Evolutionary conservation across 2,329 filamentous ascomycete genomes (phyloP).

Genomic region (Graphiopsis chlorocephala): DNA sequence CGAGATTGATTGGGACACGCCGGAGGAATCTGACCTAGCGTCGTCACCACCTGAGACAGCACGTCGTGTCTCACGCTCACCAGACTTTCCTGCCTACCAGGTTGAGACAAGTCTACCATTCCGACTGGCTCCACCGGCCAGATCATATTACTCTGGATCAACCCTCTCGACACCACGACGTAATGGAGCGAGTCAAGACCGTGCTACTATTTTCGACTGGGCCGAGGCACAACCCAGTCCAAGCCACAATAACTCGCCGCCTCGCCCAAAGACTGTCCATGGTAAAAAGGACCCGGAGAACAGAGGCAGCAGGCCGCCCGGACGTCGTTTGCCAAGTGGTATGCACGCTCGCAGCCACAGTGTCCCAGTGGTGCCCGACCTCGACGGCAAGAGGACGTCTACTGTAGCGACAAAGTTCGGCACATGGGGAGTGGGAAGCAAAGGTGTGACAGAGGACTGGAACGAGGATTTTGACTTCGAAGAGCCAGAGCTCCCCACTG

Average conservation of each 20-base stretch:
- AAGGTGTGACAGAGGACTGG: slow-evolving; percentile 82
- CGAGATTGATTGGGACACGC: slow-evolving; percentile 37
- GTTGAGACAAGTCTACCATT: slow-evolving; percentile 20
- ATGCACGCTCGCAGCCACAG: slow-evolving; percentile 77
- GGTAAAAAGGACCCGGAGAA: slow-evolving; percentile 70
- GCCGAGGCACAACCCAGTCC: slow-evolving; percentile 64
- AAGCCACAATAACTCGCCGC: slow-evolving; percentile 60
- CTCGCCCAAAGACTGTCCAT: slow-evolving; percentile 71
- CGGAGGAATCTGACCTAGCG: slow-evolving; percentile 29
- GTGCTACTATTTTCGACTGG: slow-evolving; percentile 73
- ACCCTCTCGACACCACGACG: slow-evolving; percentile 38
- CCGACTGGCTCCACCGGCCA: slow-evolving; percentile 26
- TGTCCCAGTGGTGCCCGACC: slow-evolving; percentile 68
- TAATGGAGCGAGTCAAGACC: slow-evolving; percentile 38
- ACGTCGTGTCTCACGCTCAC: slow-evolving; percentile 2
- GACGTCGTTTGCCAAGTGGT: slow-evolving; percentile 65
- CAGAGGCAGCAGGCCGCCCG: slow-evolving; percentile 66
- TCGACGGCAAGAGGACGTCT: slow-evolving; percentile 50
- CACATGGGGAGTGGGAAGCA: slow-evolving; percentile 77
- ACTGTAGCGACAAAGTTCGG: slow-evolving; percentile 68
- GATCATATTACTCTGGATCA: slow-evolving; percentile 31
- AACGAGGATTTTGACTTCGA: slow-evolving; percentile 84
- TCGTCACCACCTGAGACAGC: slow-evolving; percentile 6
- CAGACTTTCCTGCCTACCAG: background rate
- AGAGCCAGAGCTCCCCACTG: slow-evolving; percentile 41